Evolutionary conservation across 345 rosid genomes (phyloP).

Genomic region (Microthlaspi erraticum): DNA sequence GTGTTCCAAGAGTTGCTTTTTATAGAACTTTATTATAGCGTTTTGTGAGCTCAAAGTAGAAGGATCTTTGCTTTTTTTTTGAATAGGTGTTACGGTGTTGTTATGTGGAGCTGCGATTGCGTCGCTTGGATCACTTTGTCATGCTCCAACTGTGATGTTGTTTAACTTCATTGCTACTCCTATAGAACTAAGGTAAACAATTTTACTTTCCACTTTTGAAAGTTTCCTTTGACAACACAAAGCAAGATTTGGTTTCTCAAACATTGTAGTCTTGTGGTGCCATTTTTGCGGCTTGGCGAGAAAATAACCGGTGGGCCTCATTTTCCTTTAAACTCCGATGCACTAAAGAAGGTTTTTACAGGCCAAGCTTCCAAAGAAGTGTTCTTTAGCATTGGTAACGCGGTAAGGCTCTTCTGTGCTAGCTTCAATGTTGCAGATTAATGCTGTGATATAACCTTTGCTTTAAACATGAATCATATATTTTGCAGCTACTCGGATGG

Average conservation of each 20-base stretch:
- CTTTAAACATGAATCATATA: constrained; percentile 12
- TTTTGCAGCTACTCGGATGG: constrained; percentile 44
- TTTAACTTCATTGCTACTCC: constrained; percentile 90
- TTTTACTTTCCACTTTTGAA: background rate
- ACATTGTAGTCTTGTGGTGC: constrained; percentile 72
- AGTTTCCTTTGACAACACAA: background rate
- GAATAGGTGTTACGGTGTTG: constrained; percentile 80
- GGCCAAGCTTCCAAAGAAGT: constrained; percentile 85
- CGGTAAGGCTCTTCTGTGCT: constrained; percentile 57
- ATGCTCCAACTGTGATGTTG: constrained; percentile 86
- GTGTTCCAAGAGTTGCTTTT: background rate
- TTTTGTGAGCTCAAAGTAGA: constrained; percentile 3
- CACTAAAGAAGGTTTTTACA: constrained; percentile 80
- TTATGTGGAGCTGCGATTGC: constrained; percentile 88
- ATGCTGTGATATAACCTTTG: background rate
- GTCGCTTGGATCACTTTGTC: constrained; percentile 69
- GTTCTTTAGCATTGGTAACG: constrained; percentile 74
- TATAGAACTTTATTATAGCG: background rate
- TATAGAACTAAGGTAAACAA: constrained; percentile 73
- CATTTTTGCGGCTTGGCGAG: constrained; percentile 95
- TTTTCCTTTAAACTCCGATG: constrained; percentile 90
- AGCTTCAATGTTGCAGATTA: constrained; percentile 5
- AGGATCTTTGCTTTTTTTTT: constrained; percentile 21
- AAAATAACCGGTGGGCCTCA: constrained; percentile 74
- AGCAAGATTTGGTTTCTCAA: constrained; percentile 31